Base-by-base conservation (phyloP, 2,329 filamentous ascomycete species). In the Endocalyx cinctus region DNA sequence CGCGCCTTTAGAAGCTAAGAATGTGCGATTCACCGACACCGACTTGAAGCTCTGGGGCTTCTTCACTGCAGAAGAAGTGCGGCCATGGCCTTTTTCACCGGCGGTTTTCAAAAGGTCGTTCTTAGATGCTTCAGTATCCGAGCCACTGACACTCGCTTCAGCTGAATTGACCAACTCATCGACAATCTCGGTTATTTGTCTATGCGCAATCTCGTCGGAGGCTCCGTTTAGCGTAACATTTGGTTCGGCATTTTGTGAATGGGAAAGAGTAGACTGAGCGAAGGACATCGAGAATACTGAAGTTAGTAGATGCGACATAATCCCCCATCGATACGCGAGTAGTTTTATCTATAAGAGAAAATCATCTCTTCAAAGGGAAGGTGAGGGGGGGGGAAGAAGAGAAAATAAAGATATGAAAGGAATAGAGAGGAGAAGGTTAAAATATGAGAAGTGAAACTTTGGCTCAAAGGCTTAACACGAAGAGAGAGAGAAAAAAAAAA, bases 21-120 rank as follows among this genome's bases (percentile, higher is more conserved):
- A 94, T 27, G 78, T 87, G 61, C 85, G 88, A 46, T 89, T 90
- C 46, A 90, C 84, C 5, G 84, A 89, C 29, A 92, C 83, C 13
- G 86, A 77, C 61, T 92, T 94, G 70, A 94, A 92, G 10, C 79
- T 82, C 13, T 80, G 66, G 14, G 81, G 79, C 60, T 87, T 90
- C 70, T 85, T 88, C 42, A 79, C 67, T 4, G 79, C 52, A 41
- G 81, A 72, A 43, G 69, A 66, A 7, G 67, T 67, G 38, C 77
- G 77, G 40, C 64, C 63, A 55, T 86, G 77, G 30, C 70, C 69
- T 48, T 73, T 77, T 36, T 74, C 74, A 54, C 74, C 71, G 41
- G 74, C 72, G 40, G 60, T 59, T 54, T 74, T 74, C 37, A 68
- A 57, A 59, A 67, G 45, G 59, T 77, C 75, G 31, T 66, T 65